Base-by-base conservation (phyloP, 2,329 filamentous ascomycete species). In the Daldinia eschscholtzii region DNA sequence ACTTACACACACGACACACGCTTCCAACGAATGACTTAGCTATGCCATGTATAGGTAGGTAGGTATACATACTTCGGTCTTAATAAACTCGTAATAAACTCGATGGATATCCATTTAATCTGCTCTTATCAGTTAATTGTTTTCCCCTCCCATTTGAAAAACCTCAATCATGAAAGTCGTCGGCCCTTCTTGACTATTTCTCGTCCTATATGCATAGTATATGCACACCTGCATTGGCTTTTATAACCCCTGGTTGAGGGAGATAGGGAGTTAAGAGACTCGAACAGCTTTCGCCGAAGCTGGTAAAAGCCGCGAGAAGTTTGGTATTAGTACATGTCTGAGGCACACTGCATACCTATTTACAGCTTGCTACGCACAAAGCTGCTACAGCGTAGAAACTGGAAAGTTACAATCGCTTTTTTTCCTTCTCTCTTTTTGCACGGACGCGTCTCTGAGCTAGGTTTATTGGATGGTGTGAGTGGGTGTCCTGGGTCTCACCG, bases 121-220 rank as follows among this genome's bases (percentile, higher is more conserved):
- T 60, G 55, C 63, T 61, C 65, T 70, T 70, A 70, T 70, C 65
- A 68, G 52, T 64, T 28, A 59, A 57, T 61, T 61, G 48, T 15
- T 65, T 48, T 57, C 33, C 37, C 41, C 30, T 53, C 57, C 33
- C 46, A 52, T 30, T 56, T 26, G 33, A 15, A 42, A 44, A 42
- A 52, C 64, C 18, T 57, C 39, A 64, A 64, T 58, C 41, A 57
- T 60, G 33, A 57, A 57, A 53, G 55, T 65, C 58, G 59, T 72
- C 70, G 70, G 70, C 67, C 70, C 70, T 72, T 70, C 61, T 70
- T 65, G 15, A 62, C 41, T 48, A 59, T 64, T 61, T 70, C 61
- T 65, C 48, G 58, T 57, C 41, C 46, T 65, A 60, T 28, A 57
- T 61, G 57, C 62, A 70, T 65, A 67, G 52, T 64, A 64, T 42